Evolutionary conservation across 2,329 filamentous ascomycete genomes (phyloP).

Genomic region (Claviceps africana): DNA sequence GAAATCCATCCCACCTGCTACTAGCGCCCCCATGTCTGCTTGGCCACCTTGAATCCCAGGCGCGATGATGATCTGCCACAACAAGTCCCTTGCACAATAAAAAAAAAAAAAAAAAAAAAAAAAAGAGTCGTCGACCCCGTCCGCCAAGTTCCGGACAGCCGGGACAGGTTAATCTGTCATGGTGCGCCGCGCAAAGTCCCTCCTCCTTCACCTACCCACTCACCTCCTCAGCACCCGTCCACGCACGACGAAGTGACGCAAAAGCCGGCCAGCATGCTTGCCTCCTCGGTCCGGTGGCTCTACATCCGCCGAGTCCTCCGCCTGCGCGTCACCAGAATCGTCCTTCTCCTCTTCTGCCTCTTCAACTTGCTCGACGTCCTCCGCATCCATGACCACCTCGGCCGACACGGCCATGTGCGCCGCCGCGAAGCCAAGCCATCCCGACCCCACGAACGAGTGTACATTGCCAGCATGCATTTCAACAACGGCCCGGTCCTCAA

Average conservation of each 20-base stretch:
- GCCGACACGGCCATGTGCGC: constrained; percentile 14
- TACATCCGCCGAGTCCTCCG: constrained; percentile 25
- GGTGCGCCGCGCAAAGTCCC: background rate
- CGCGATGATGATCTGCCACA: background rate
- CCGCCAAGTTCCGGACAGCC: too few relatives aligned
- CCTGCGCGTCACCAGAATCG: constrained; percentile 19
- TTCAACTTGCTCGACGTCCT: constrained; percentile 26
- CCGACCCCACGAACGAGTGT: constrained; percentile 33
- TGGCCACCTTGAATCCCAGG: background rate
- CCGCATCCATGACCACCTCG: constrained; percentile 21
- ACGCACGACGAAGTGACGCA: background rate
- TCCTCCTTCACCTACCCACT: background rate
- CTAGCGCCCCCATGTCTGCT: too few relatives aligned
- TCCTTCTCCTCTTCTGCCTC: constrained; percentile 21
- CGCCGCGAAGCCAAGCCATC: constrained; percentile 8
- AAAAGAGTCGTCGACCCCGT: background rate
- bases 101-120: too few relatives aligned
- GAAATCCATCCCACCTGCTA: too few relatives aligned
- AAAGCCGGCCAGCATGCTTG: constrained; percentile 11
- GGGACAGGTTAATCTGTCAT: background rate
- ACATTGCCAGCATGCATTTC: constrained; percentile 57
- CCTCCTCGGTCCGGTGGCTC: constrained; percentile 17
- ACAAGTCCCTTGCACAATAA: background rate
- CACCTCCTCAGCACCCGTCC: background rate
- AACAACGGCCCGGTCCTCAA: constrained; percentile 48